Base-by-base conservation (phyloP, 441 rosid species). In the Gossypium davidsonii region DNA sequence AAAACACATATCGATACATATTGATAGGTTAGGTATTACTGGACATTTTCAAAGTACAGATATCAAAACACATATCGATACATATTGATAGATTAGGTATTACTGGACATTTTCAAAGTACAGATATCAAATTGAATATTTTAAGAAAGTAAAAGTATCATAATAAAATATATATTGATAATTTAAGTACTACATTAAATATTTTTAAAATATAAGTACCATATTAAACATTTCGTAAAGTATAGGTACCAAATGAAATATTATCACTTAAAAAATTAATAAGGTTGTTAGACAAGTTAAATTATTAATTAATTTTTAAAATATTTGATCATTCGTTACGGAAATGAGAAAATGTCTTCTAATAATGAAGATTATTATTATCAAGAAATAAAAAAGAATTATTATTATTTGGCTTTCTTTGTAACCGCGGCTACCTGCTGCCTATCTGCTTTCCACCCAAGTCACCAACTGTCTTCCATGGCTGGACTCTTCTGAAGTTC, bases 401-500 rank as follows among this genome's bases (percentile, higher is more conserved):
- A 42, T 42, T 34, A 34, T 34, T 42, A 42, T 42, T 42, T 42
- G 46, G 46, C 46, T 23, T 57, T 57, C 31, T 21, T 57, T 57
- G 28, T 10, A 21, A 23, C 49, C 4, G 42, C 68, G 15, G 25
- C 70, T 1, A 4, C 56, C 56, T 66, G 20, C 70, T 44, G 70
- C 70, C 44, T 8, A 8, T 6, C 48, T 61, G 48, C 48, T 42
- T 46, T 18, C 52, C 7, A 64, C 52, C 68, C 12, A 64, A 64
- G 68, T 18, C 69, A 48, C 71, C 71, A 67, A 48, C 42, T 6
- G 31, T 20, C 11, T 58, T 58, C 56, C 34, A 58, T 70, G 62
- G 73, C 63, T 20, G 73, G 63, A 58, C 74, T 58, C 56, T 17
- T 57, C 9, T 52, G 46, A 52, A 52, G 53, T 53, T 17, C 61